phyloP scores from a whole-genome alignment of 176 grass and related monocot species.

The Aegilops sharonensis region DNA sequence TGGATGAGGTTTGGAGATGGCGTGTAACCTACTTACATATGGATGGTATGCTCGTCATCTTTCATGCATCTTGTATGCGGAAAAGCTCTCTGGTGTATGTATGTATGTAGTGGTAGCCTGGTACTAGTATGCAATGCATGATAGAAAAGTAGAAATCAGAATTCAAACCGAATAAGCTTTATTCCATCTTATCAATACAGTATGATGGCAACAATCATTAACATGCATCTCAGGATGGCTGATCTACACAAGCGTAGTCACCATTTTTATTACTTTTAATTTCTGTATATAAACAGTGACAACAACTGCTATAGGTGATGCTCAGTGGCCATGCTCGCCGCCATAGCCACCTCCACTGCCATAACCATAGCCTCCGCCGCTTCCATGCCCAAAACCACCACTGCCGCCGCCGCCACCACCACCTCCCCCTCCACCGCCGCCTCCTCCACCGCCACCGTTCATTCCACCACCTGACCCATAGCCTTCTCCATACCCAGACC shows the following conservation, averaged over 20 bases:
- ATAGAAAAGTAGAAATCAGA: too few relatives aligned
- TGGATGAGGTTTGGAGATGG: too few relatives aligned
- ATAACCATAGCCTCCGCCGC: background rate
- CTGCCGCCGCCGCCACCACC: background rate
- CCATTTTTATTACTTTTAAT: background rate
- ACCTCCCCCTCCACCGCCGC: background rate
- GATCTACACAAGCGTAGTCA: background rate
- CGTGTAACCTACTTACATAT: too few relatives aligned
- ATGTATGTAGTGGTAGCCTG: too few relatives aligned
- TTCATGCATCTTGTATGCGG: too few relatives aligned
- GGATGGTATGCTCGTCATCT: too few relatives aligned
- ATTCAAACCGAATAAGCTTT: too few relatives aligned
- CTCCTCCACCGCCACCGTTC: background rate
- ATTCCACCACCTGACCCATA: background rate
- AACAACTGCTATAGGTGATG: background rate
- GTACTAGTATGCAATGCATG: too few relatives aligned
- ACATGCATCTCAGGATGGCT: too few relatives aligned
- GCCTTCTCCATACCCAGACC: conserved; percentile 5
- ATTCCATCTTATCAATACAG: too few relatives aligned
- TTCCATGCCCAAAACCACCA: background rate
- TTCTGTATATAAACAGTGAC: background rate
- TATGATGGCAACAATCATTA: too few relatives aligned
- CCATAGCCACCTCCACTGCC: background rate
- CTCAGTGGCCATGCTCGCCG: background rate
- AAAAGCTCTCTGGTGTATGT: too few relatives aligned